phyloP scores from a whole-genome alignment of 495 filamentous ascomycete genomes.

The Aspergillus avenaceus region DNA sequence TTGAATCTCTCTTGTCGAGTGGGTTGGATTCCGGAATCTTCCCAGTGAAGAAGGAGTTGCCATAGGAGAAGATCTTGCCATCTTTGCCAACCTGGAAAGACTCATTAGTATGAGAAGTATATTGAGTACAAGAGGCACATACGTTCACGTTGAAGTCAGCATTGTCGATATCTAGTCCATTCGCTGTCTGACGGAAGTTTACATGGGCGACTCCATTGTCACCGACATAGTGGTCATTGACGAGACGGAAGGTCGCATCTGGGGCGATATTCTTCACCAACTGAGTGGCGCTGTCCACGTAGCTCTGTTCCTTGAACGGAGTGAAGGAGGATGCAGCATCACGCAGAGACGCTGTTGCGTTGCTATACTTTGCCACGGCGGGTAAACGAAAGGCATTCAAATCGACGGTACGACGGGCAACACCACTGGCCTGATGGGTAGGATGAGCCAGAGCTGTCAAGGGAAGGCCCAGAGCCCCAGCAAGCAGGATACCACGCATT shows the following conservation, averaged over 20 bases:
- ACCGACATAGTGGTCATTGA: slow-evolving; percentile 12
- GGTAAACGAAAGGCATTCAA: neutral
- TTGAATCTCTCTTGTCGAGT: neutral
- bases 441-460: neutral
- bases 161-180: slow-evolving; percentile 52
- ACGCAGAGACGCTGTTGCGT: neutral
- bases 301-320: neutral
- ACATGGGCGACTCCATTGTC: slow-evolving; percentile 48
- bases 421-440: neutral
- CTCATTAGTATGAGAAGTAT: no score
- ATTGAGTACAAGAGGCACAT: no score
- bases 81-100: slow-evolving; percentile 10
- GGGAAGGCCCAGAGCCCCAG: neutral
- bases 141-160: slow-evolving; percentile 55
- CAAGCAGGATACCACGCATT: neutral
- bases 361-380: neutral
- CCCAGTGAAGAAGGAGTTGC: slow-evolving; percentile 9
- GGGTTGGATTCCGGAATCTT: neutral
- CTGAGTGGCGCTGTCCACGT: slow-evolving; percentile 1
- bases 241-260: slow-evolving; percentile 2
- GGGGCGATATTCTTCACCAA: slow-evolving; percentile 2
- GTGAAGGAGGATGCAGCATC: neutral
- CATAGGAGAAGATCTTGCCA: slow-evolving; percentile 11
- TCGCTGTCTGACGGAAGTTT: slow-evolving; percentile 49
- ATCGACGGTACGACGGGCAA: neutral